Base-by-base conservation (phyloP, 495 filamentous ascomycete genomes). In the Annulohypoxylon stygium region DNA sequence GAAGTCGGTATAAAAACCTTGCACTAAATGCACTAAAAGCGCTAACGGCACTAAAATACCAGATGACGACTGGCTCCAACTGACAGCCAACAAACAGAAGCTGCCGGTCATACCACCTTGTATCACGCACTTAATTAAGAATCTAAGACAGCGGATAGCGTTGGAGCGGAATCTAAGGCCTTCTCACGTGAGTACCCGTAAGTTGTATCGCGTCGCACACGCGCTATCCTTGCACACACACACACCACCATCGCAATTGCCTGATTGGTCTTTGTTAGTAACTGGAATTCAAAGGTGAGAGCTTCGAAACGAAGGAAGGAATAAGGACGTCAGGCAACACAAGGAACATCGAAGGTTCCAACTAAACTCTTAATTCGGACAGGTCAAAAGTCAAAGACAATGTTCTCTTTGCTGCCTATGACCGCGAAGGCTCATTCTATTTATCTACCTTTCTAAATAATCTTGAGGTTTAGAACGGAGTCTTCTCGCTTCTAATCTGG, bases 111-210 rank as follows among this genome's bases (percentile, higher is more conserved):
- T 41, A 20, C 57, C 47, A 50, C 37, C 37, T 12, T 9, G 47
- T 25, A 50, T 23, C 20, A 30, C 48, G 11, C 11, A 51, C 48
- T 20, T 25, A 51, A 51, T 16, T 55, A 33, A 36, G 9, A 18
- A 37, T 39, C 10, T 33, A 26, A 7, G n/a, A 6, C 9, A 23
- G 20, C 20, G 20, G 20, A 23, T 23, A 23, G 20, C 20, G 30
- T 6, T 30, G 30, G 30, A 30, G 20, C 20, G 20, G 9, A 18
- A 37, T 39, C 16, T 20, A 26, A 8, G 16, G 2, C 10, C 30
- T 41, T 6, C 26, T 67, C 72, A 75, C 72, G 72, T 75, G 72
- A 75, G 50, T 33, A 75, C 72, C 72, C 72, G 67, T 75, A 30
- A 39, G 33, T 36, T 54, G 0, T 63, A 53, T 71, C 72, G 64